phyloP scores from a whole-genome alignment of 192 early-diverging fungal species.

The Linnemannia exigua region DNA sequence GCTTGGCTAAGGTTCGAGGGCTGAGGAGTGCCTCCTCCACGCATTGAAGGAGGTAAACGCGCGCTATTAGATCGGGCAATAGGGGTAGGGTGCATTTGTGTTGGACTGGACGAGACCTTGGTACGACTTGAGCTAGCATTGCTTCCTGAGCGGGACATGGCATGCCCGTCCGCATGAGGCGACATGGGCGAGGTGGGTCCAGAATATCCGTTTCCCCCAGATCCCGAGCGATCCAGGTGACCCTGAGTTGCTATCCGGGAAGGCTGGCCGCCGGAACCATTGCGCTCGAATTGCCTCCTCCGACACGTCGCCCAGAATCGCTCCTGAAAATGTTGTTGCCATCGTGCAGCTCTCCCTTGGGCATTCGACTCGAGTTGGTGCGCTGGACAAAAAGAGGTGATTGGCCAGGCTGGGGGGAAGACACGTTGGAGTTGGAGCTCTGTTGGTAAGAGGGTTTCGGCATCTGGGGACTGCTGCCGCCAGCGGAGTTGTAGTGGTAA shows the following conservation, averaged over 20 bases:
- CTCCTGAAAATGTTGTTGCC: constrained; percentile 33
- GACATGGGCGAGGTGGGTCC: constrained; percentile 4
- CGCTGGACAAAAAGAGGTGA: constrained; percentile 23
- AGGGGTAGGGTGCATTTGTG: constrained; percentile 37
- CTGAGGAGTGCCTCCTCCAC: constrained; percentile 2
- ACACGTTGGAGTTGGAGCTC: neutral
- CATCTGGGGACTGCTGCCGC: neutral
- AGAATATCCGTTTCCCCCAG: constrained; percentile 13
- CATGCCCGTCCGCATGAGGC: constrained; percentile 14
- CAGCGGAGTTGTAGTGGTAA: constrained; percentile 8
- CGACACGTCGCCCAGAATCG: constrained; percentile 31
- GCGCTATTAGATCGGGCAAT: constrained; percentile 49
- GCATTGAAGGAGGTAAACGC: constrained; percentile 44
- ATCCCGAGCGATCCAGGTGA: constrained; percentile 23
- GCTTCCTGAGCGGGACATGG: constrained; percentile 24
- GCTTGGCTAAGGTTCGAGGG: constrained; percentile 40
- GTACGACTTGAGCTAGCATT: constrained; percentile 30
- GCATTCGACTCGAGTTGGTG: constrained; percentile 38
- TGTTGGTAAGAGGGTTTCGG: constrained; percentile 27
- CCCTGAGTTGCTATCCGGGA: constrained; percentile 36
- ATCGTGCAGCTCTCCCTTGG: constrained; percentile 31
- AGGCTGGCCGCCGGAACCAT: constrained; percentile 10
- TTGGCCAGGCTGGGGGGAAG: constrained; percentile 27
- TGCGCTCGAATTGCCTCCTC: constrained; percentile 13
- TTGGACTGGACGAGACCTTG: constrained; percentile 28